phyloP scores from a whole-genome alignment of 371 early-diverging fungal genomes.

The Syncephalastrum contaminatum region DNA sequence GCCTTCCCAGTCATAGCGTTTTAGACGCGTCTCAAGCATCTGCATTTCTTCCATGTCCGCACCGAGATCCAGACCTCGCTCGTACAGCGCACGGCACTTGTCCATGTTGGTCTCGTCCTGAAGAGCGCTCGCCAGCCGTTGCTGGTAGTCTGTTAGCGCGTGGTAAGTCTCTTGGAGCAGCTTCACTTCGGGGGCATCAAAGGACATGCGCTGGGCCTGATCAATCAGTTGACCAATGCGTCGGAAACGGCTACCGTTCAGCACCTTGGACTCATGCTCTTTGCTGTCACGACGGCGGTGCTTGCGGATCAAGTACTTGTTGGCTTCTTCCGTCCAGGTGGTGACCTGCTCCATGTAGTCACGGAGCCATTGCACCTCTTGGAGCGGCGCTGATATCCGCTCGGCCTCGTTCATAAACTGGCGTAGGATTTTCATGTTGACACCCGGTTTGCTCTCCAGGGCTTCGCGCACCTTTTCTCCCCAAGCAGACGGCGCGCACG shows the following conservation, averaged over 20 bases:
- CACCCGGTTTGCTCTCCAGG: constrained; percentile 45
- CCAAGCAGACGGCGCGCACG: constrained; percentile 41
- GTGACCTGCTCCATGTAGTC: constrained; percentile 15
- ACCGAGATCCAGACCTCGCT: constrained; percentile 9
- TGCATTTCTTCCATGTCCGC: constrained; percentile 20
- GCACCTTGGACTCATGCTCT: not conserved
- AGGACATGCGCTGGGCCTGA: constrained; percentile 9
- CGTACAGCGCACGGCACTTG: constrained; percentile 1
- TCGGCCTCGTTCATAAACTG: constrained; percentile 52
- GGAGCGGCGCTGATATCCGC: constrained; percentile 24
- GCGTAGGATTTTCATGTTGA: constrained; percentile 52
- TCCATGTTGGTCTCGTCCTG: no score
- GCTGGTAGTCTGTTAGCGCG: constrained; percentile 9
- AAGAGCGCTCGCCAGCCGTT: no score
- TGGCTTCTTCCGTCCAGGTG: constrained; percentile 20
- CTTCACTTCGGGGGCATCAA: constrained; percentile 16
- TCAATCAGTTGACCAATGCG: constrained; percentile 15
- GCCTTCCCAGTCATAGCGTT: constrained; percentile 13
- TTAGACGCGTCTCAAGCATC: constrained; percentile 7
- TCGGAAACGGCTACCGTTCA: constrained; percentile 7
- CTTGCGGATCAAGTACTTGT: constrained; percentile 23
- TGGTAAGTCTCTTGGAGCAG: constrained; percentile 8
- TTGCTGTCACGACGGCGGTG: constrained; percentile 21
- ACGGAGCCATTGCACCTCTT: constrained; percentile 16
- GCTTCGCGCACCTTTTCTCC: constrained; percentile 29